Percentiles rank a stretch among this genome's conserved stretches.
phyloP scores from a whole-genome alignment of 306 rosid species.

The Cicer pinnatifidum region DNA sequence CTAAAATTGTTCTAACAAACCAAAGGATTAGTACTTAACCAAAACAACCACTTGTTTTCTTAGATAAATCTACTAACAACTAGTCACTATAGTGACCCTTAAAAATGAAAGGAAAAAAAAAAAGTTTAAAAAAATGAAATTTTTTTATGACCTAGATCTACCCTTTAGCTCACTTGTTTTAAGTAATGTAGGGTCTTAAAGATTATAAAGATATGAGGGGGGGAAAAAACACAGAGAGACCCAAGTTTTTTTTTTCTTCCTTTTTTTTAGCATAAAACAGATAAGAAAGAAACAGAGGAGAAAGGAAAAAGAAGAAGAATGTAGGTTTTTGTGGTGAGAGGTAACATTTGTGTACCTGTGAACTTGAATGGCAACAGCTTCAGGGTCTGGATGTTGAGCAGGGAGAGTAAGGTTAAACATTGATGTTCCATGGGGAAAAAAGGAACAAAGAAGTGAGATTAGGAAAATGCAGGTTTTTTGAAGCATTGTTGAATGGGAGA shows the following conservation, averaged over 20 bases:
- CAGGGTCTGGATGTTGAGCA: constrained; percentile 83
- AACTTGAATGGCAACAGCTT: constrained; percentile 67
- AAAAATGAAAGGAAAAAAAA: neutral
- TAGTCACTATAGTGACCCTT: neutral
- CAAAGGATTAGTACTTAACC: too few species aligned
- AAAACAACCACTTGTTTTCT: too few species aligned
- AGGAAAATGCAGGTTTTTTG: constrained; percentile 62
- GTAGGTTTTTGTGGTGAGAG: neutral
- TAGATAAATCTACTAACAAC: too few species aligned
- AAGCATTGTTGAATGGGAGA: constrained; percentile 54
- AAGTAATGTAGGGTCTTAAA: constrained; percentile 29
- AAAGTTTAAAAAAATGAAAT: neutral
- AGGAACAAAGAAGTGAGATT: constrained; percentile 47
- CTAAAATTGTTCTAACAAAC: too few species aligned
- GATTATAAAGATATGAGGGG: neutral
- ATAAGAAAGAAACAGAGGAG: constrained; percentile 3
- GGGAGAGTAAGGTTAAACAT: constrained; percentile 75
- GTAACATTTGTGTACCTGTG: constrained; percentile 54
- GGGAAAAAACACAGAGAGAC: neutral
- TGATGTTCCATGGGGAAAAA: constrained; percentile 46
- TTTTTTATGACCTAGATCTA: constrained; percentile 24
- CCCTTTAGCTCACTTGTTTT: neutral
- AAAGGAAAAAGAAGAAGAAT: neutral
- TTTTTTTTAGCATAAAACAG: neutral
- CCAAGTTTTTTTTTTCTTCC: neutral